Percentiles rank a stretch among this genome's conserved stretches.
Evolutionary conservation across 1,284 basidiomycete genomes (phyloP).

Genomic region (Erythrobasidium hasegawianum): DNA sequence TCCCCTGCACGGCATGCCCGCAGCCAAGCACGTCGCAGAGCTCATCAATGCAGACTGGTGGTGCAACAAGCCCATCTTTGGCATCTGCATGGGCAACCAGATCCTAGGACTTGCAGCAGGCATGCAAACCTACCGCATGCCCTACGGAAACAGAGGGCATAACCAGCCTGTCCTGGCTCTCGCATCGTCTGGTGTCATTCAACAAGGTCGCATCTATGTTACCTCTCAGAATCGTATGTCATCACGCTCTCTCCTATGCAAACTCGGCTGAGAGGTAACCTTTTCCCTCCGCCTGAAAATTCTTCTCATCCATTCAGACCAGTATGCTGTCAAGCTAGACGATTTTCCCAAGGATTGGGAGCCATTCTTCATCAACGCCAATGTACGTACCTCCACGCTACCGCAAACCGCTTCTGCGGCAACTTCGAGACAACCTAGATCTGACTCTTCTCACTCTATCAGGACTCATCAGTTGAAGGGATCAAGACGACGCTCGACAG

Average conservation of each 20-base stretch:
- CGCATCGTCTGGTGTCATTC: constrained; percentile 82
- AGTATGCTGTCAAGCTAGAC: constrained; percentile 86
- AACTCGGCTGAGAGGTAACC: background rate
- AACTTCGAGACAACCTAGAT: constrained; percentile 9
- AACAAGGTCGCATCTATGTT: constrained; percentile 92
- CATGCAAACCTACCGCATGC: constrained; percentile 93
- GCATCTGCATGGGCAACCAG: constrained; percentile 99
- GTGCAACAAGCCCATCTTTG: constrained; percentile 78
- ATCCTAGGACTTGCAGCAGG: constrained; percentile 96
- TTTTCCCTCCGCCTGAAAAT: background rate
- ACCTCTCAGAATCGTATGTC: constrained; percentile 65
- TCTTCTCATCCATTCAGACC: constrained; percentile 52
- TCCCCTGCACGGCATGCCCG: constrained; percentile 82
- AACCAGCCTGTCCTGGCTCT: constrained; percentile 97
- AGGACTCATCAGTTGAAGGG: constrained; percentile 87
- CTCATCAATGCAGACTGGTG: constrained; percentile 74
- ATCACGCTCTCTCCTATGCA: constrained; percentile 37
- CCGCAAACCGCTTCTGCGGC: constrained; percentile 9
- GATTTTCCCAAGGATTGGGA: constrained; percentile 95
- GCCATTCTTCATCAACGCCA: constrained; percentile 52
- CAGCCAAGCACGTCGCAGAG: constrained; percentile 71
- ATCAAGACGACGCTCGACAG: constrained; percentile 86
- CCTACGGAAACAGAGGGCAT: constrained; percentile 97
- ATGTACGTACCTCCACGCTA: constrained; percentile 7
- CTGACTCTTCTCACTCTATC: background rate